Percentiles rank a stretch among this genome's conserved stretches.
phyloP scores from a whole-genome alignment of 106 monocot genomes.

The Acorus calamus region DNA sequence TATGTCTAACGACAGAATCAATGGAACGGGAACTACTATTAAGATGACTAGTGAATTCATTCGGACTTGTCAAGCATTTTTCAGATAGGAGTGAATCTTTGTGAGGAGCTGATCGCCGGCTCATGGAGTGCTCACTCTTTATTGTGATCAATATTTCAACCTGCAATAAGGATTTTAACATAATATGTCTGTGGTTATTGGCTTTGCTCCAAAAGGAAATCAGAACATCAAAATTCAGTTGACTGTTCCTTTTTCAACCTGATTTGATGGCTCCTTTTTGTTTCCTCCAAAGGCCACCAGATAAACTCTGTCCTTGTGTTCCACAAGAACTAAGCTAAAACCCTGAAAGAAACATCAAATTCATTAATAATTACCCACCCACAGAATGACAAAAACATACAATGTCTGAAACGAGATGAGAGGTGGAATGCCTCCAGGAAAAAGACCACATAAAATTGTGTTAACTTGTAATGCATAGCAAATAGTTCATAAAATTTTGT shows the following conservation, averaged over 20 bases:
- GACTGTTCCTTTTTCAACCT: slow-evolving; percentile 29
- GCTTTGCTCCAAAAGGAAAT: no score
- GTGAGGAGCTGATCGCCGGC: slow-evolving; percentile 64
- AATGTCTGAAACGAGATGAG: no score
- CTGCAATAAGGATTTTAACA: slow-evolving; percentile 23
- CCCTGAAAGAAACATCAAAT: slow-evolving; percentile 27
- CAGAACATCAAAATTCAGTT: background rate
- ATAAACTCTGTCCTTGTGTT: slow-evolving; percentile 64
- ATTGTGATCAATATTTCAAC: slow-evolving; percentile 71
- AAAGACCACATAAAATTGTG: no score
- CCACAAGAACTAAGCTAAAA: slow-evolving; percentile 70
- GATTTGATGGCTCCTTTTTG: slow-evolving; percentile 81
- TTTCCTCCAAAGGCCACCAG: slow-evolving; percentile 93
- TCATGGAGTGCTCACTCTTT: slow-evolving; percentile 50
- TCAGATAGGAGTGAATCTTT: slow-evolving; percentile 36
- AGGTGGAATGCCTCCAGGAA: no score
- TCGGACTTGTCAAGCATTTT: slow-evolving; percentile 25
- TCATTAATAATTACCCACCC: no score
- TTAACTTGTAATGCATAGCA: background rate
- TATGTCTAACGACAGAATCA: slow-evolving; percentile 27
- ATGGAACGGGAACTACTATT: slow-evolving; percentile 16
- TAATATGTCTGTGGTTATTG: background rate
- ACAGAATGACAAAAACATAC: no score
- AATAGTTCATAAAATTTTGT: background rate
- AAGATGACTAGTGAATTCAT: slow-evolving; percentile 42